These are phyloP conservation scores for Iris pallida DNA, from an alignment of 116 monocot genomes.

Conservation along the genomic window DNA sequence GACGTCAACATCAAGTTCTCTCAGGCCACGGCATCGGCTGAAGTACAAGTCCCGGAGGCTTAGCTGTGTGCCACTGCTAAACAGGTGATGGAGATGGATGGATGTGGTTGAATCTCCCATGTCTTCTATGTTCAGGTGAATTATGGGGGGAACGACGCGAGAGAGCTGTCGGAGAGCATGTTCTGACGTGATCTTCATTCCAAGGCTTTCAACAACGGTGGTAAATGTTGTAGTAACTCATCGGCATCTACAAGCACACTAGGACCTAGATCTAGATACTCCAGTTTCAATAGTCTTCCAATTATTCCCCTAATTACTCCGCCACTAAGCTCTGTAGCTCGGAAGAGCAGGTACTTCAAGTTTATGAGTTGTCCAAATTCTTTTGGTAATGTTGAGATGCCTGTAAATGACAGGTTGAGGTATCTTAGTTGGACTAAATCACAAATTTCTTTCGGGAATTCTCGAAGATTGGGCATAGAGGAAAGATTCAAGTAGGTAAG, in stretches of 20 bases:
- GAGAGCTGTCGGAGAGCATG: constrained; percentile 6
- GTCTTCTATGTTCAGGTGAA: neutral
- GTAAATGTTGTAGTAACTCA: constrained; percentile 4
- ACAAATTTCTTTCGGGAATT: constrained; percentile 17
- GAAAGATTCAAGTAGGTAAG: constrained; percentile 27
- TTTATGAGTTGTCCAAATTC: constrained; percentile 8
- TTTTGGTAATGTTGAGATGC: constrained; percentile 10
- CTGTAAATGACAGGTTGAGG: constrained; percentile 28
- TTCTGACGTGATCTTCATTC: neutral
- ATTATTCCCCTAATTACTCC: neutral
- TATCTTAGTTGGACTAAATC: constrained; percentile 9
- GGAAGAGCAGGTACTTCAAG: constrained; percentile 19
- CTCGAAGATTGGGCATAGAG: neutral
- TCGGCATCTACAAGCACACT: neutral
- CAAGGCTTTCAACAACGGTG: neutral
- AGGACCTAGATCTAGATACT: constrained; percentile 4
- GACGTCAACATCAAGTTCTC: neutral
- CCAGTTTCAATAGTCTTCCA: neutral
- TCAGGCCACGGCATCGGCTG: neutral
- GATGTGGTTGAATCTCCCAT: constrained; percentile 3
- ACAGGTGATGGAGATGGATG: constrained; percentile 2
- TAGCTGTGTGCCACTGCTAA: neutral
- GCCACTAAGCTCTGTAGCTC: neutral
- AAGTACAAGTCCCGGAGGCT: constrained; percentile 5
- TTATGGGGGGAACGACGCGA: neutral